phyloP scores from a whole-genome alignment of 2,329 filamentous ascomycete species.

The Penicillium sclerotiorum region DNA sequence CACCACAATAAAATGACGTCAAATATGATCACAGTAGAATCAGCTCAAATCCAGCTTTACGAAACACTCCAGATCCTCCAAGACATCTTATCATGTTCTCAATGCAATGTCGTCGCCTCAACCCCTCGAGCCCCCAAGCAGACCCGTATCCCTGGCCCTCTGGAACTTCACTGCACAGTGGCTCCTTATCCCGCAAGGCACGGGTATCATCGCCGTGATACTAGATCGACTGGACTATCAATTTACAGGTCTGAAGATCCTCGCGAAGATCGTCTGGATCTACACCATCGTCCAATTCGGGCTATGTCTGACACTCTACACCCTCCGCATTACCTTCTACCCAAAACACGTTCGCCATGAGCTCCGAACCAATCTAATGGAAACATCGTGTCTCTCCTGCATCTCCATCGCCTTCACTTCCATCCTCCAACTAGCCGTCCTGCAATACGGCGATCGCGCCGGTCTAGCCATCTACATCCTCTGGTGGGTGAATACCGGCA shows the following conservation, averaged over 20 bases:
- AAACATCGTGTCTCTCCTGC: slow-evolving; percentile 44
- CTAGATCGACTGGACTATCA: slow-evolving; percentile 45
- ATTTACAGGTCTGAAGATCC: slow-evolving; percentile 39
- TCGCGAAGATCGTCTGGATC: slow-evolving; percentile 44
- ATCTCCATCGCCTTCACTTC: slow-evolving; percentile 41
- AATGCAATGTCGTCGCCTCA: background rate
- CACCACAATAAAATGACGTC: background rate
- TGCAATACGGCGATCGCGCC: slow-evolving; percentile 31
- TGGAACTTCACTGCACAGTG: slow-evolving; percentile 40
- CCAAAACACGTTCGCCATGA: slow-evolving; percentile 32
- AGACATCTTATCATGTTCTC: background rate
- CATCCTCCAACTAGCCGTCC: slow-evolving; percentile 54
- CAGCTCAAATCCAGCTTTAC: background rate
- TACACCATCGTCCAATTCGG: slow-evolving; percentile 39
- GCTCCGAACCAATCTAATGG: slow-evolving; percentile 34
- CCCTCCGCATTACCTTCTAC: slow-evolving; percentile 36
- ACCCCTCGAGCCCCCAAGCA: slow-evolving; percentile 5
- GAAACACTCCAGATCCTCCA: background rate
- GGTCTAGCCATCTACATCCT: slow-evolving; percentile 39
- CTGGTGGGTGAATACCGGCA: slow-evolving; percentile 44
- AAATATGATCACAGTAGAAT: background rate
- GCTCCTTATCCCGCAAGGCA: slow-evolving; percentile 46
- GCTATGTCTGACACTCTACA: slow-evolving; percentile 33
- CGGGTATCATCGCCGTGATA: slow-evolving; percentile 39
- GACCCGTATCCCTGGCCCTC: slow-evolving; percentile 24